Percentiles rank a stretch among this genome's conserved stretches.
phyloP scores from a whole-genome alignment of 2,329 filamentous ascomycete genomes.

The Aspergillus vadensis region DNA sequence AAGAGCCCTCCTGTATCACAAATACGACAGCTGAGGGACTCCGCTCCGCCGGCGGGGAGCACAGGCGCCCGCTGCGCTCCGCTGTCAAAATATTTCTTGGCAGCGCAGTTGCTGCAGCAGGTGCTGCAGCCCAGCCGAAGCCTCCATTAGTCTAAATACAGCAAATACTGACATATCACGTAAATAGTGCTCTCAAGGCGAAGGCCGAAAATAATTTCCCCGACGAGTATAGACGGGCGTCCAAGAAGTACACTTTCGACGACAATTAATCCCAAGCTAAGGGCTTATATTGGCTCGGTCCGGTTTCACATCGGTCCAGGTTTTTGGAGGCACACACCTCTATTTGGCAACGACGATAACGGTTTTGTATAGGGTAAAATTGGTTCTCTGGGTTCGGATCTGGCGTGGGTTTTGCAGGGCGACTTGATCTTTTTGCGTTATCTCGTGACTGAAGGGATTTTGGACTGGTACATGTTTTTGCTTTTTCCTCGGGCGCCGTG shows the following conservation, averaged over 20 bases:
- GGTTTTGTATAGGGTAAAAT: not conserved
- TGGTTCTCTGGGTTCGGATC: not conserved
- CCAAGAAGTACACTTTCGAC: conserved; percentile 45
- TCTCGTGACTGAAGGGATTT: not conserved
- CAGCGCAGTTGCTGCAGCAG: conserved; percentile 20
- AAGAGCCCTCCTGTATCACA: conserved; percentile 1
- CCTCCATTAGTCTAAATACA: conserved; percentile 16
- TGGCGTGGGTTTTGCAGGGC: not conserved
- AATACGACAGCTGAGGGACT: conserved; percentile 27
- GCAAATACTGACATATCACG: conserved; percentile 28
- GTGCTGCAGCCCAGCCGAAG: not conserved
- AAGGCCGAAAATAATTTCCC: conserved; percentile 47
- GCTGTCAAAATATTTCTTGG: conserved; percentile 36
- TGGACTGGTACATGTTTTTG: conserved; percentile 11
- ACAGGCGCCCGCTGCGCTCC: conserved; percentile 37
- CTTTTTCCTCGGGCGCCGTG: conserved; percentile 4
- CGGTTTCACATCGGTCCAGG: conserved; percentile 20
- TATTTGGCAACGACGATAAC: not conserved
- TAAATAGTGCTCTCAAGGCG: conserved; percentile 38
- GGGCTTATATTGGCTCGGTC: conserved; percentile 6
- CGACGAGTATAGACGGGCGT: conserved; percentile 47
- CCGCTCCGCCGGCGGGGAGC: conserved; percentile 37
- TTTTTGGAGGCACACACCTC: conserved; percentile 19
- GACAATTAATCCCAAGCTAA: conserved; percentile 28
- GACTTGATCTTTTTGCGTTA: not conserved